A percentile compares a stretch with the other conserved stretches of the same genome.
Evolutionary conservation across 2,329 filamentous ascomycete genomes (phyloP).

Genomic region (Arthrobotrys conoides): DNA sequence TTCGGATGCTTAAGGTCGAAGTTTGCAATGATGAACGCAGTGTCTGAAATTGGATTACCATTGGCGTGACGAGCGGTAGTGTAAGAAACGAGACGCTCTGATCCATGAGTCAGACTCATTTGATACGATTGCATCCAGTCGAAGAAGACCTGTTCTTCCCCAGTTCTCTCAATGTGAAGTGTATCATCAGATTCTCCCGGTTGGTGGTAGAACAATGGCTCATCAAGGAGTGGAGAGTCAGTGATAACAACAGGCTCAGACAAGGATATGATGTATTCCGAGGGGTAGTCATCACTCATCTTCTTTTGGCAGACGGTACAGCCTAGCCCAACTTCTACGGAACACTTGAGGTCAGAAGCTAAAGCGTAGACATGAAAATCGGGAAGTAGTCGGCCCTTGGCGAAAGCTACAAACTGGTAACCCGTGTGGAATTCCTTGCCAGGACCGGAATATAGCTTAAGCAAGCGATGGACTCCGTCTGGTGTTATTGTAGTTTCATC

Average conservation of each 20-base stretch:
- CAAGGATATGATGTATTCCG: background rate
- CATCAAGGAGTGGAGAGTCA: background rate
- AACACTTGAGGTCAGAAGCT: background rate
- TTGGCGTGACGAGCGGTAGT: background rate
- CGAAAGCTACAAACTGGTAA: background rate
- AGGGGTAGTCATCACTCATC: background rate
- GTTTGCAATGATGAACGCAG: background rate
- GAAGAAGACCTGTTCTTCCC: background rate
- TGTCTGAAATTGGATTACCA: background rate
- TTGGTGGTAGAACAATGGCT: background rate
- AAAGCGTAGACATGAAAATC: background rate
- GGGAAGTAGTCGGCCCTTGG: background rate
- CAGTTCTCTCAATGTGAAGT: background rate
- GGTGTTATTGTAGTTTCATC: background rate
- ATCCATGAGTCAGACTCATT: background rate
- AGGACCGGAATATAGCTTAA: background rate
- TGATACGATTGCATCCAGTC: conserved; percentile 11
- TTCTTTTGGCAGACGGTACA: background rate
- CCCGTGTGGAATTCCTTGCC: background rate
- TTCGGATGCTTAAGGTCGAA: background rate
- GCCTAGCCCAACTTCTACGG: background rate
- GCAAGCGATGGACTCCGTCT: background rate
- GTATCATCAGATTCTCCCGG: background rate
- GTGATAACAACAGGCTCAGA: background rate
- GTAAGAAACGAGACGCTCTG: background rate